Evolutionary conservation across 768 basidiomycete species (phyloP), one percentile per base, ranked within the genome.

Genomic region (Roridomyces roridus): DNA sequence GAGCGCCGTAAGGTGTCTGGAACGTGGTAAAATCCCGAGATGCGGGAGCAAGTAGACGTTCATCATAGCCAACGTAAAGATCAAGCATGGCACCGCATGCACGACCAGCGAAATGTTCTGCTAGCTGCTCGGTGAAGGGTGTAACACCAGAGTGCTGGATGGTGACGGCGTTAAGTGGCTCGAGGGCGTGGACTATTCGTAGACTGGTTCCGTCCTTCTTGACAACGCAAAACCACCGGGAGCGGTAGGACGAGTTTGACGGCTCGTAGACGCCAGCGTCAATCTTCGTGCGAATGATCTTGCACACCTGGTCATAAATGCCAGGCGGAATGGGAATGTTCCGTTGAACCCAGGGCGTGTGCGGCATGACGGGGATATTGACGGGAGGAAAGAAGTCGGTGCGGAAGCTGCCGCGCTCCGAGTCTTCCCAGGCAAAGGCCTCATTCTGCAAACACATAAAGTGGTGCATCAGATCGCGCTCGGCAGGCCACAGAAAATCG

Each of bases 11-110:
- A 0, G 68, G 70, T 0, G 64, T 69, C 50, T 68, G 65, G 54
- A 75, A 77, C 0, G 68, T 73, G 3, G 74, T 77, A 11, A 71
- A 59, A 29, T 76, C 69, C 0, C 65, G 48, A 0, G 66, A 74
- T 1, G 63, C 55, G 2, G 51, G 58, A 6, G 67, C 56, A 0
- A 77, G 59, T 0, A 53, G 37, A 0, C 65, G 59, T 7, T 75
- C 64, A 20, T 76, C 67, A 43, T 68, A 72, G 9, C 70, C 70
- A 0, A 68, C 58, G 35, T 60, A 68, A 2, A 71, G 43, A 24
- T 71, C 66, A 2, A 69, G 45, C 24, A 53, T 53, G 1, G 24
- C 43, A 25, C 51, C 43, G 18, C 51, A 52, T 0, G 50, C 50
- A 6, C 50, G 28, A 6, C 28, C 50, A 37, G 50, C 50, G 18